phyloP scores from a whole-genome alignment of 2,329 filamentous ascomycete species.

The Sclerotinia minor region DNA sequence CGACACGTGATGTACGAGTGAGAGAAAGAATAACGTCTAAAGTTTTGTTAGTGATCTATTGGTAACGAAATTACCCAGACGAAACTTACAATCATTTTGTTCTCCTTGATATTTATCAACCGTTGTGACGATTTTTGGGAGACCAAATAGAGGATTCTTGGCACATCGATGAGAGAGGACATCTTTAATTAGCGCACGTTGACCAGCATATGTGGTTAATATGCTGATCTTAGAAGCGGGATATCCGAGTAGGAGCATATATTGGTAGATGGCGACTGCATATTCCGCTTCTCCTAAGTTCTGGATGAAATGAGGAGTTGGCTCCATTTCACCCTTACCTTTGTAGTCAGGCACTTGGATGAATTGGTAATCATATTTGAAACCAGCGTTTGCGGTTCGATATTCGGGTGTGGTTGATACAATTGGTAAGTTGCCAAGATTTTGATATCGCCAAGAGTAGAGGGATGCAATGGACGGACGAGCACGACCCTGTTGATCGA shows the following conservation, averaged over 20 bases:
- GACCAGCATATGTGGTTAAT: constrained; percentile 89
- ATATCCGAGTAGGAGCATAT: constrained; percentile 95
- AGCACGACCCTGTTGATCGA: constrained; percentile 92
- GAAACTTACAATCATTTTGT: constrained; percentile 89
- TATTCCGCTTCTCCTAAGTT: constrained; percentile 98
- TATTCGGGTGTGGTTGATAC: constrained; percentile 72
- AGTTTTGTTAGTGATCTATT: constrained; percentile 27
- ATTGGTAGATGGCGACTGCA: constrained; percentile 91
- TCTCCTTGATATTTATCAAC: constrained; percentile 99
- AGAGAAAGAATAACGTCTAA: constrained; percentile 90
- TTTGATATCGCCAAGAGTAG: constrained; percentile 90
- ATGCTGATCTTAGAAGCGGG: constrained; percentile 75
- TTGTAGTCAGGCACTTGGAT: constrained; percentile 95
- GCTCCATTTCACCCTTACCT: constrained; percentile 82
- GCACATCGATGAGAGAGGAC: constrained; percentile 82
- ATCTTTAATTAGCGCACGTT: constrained; percentile 83
- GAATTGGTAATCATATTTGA: constrained; percentile 94
- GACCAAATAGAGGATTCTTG: constrained; percentile 79
- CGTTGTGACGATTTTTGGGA: constrained; percentile 87
- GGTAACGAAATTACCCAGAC: not conserved
- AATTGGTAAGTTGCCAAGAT: constrained; percentile 74
- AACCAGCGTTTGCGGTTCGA: constrained; percentile 80
- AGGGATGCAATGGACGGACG: constrained; percentile 83
- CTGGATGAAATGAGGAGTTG: constrained; percentile 91
- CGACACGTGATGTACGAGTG: constrained; percentile 82